Percentiles rank a stretch among this genome's conserved stretches.
These are phyloP conservation scores for Saxophila tyrrhenica DNA, from an alignment of 495 filamentous ascomycete species.

Conservation along the genomic window DNA sequence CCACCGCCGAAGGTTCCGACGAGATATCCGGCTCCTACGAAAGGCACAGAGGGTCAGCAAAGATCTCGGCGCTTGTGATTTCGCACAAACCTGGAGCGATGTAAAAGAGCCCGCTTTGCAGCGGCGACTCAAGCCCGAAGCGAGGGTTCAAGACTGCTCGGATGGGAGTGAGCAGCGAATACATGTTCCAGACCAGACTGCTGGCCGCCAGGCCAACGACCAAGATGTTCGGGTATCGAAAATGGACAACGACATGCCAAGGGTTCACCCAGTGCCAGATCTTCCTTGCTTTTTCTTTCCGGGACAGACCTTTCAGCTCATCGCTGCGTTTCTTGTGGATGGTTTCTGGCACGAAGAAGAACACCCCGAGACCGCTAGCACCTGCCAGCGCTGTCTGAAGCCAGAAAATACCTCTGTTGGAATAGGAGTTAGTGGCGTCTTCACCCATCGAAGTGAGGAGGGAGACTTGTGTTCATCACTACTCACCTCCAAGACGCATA, in stretches of 20 bases:
- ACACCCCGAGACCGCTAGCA: slow-evolving; percentile 44
- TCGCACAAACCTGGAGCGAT: too few relatives aligned
- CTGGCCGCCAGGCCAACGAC: slow-evolving; percentile 48
- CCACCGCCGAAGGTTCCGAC: slow-evolving; percentile 60
- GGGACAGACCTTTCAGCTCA: slow-evolving; percentile 41
- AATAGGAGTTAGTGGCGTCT: not conserved
- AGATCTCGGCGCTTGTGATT: too few relatives aligned
- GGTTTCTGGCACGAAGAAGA: slow-evolving; percentile 58
- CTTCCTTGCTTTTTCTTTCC: slow-evolving; percentile 36
- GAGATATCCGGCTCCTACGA: slow-evolving; percentile 60
- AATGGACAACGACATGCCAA: slow-evolving; percentile 45
- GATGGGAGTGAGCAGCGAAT: slow-evolving; percentile 43
- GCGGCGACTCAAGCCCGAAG: slow-evolving; percentile 53
- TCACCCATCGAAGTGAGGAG: not conserved
- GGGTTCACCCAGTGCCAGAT: slow-evolving; percentile 54
- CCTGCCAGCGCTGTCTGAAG: slow-evolving; percentile 55
- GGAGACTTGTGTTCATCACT: too few relatives aligned
- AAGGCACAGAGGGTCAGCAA: too few relatives aligned
- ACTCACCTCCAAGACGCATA: slow-evolving; percentile 51
- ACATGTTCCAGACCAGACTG: slow-evolving; percentile 58
- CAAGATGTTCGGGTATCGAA: slow-evolving; percentile 53
- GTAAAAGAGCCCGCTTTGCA: slow-evolving; percentile 60
- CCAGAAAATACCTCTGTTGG: slow-evolving; percentile 46
- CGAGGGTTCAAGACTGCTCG: slow-evolving; percentile 64
- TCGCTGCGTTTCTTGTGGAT: slow-evolving; percentile 47